Percentiles rank a stretch among this genome's conserved stretches.
These are phyloP conservation scores for Hanseniaspora thailandica DNA, from an alignment of 805 yeast species.

Conservation along the genomic window DNA sequence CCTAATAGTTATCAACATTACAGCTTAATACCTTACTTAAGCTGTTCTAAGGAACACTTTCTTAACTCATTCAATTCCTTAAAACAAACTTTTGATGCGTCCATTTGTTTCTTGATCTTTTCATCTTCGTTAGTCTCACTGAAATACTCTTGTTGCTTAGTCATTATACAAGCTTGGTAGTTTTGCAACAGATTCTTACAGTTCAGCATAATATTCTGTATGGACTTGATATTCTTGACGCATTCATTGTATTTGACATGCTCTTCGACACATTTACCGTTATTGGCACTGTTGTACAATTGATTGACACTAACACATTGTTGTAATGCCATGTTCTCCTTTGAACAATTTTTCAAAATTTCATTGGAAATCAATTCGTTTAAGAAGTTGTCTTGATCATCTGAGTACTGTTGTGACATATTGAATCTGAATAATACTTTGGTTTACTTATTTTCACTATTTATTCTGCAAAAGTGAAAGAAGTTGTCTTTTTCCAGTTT, in stretches of 20 bases:
- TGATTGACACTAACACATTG: conserved; percentile 4
- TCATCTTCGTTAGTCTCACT: not conserved
- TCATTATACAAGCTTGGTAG: conserved; percentile 6
- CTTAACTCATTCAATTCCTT: conserved; percentile 3
- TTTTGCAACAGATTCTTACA: not conserved
- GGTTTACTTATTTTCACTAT: too few species aligned
- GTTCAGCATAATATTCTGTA: conserved; percentile 3
- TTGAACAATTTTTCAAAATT: conserved; percentile 11
- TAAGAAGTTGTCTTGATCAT: conserved; percentile 9
- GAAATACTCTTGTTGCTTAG: not conserved
- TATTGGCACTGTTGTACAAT: not conserved
- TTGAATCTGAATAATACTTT: too few species aligned
- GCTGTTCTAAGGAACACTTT: not conserved
- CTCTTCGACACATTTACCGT: conserved; percentile 2
- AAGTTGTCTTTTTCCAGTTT: too few species aligned
- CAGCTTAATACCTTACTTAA: too few species aligned
- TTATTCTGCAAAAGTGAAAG: too few species aligned
- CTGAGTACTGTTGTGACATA: conserved; percentile 10
- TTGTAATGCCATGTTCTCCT: conserved; percentile 7
- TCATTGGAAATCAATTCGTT: conserved; percentile 9
- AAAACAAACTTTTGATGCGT: conserved; percentile 8
- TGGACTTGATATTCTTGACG: conserved; percentile 11
- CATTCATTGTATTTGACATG: conserved; percentile 1
- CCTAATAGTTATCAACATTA: too few species aligned
- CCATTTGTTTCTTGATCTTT: not conserved